Evolutionary conservation across 2,329 filamentous ascomycete species (phyloP), one percentile per base, ranked within the genome.

Genomic region (Ascochyta rabiei): DNA sequence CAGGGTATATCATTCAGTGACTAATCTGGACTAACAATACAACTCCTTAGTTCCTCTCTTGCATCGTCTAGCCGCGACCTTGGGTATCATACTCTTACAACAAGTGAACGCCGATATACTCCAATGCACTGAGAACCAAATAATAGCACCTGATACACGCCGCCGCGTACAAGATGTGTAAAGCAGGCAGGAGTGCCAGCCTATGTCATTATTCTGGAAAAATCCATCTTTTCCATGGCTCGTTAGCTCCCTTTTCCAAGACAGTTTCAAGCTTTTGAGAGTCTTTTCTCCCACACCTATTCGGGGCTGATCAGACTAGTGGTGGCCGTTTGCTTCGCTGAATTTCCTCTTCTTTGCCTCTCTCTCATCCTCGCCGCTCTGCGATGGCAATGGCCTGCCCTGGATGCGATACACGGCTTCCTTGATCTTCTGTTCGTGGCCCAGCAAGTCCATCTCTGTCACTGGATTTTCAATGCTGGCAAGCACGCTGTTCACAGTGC

Each of bases 391-490:
- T 13, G 86, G 76, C 56, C 69, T 69, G 19, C 67, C 70, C 4
- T 84, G 81, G 60, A 84, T 80, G 3, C 54, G 44, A 76, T 96
- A 96, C 88, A 92, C 96, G 13, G 86, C 87, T 26, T 88, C 84
- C 62, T 89, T 86, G 63, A 98, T 93, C n/a, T 76, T 80, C 33
- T 82, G 83, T 24, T 89, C 89, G 0, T 85, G 82, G 2, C 78
- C 82, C 40, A 93, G 82, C 30, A 99, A 81, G 69, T 99, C 92
- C 53, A 90, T 82, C 75, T 96, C 86, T 0, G 86, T 89, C 10
- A 99, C 91, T 1, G 86, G 87, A 68, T 97, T 91, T 57, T 86
- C 83, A 64, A 99, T 98, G 75, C 91, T 96, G 61, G 93, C 88
- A 55, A 97, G 82, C 4, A 99, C 95, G 71, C 89, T 96, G 23